Conservation (phyloP, 768 basidiomycete genomes). For the Psilocybe azurescens region DNA sequence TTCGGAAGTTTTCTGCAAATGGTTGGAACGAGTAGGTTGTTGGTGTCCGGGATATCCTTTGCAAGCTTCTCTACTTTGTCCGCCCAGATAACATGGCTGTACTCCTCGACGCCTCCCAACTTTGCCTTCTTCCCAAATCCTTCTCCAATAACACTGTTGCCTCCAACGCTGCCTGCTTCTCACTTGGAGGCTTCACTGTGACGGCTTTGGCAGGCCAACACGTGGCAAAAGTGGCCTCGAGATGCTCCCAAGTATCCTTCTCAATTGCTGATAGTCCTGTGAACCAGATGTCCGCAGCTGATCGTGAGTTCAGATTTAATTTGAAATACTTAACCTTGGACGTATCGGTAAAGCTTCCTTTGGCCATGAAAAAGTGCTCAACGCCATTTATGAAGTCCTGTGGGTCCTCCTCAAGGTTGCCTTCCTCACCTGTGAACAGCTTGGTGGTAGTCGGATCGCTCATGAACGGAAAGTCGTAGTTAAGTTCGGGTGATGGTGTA, state of each 20-base stretch:
- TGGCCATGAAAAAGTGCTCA: constrained; percentile 9
- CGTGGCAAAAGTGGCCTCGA: constrained; percentile 17
- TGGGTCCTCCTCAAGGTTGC: constrained; percentile 8
- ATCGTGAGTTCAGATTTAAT: constrained; percentile 15
- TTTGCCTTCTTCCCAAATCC: constrained; percentile 22
- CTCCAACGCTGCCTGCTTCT: constrained; percentile 16
- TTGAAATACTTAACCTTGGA: constrained; percentile 14
- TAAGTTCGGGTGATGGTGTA: too few relatives aligned
- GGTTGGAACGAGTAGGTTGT: constrained; percentile 16
- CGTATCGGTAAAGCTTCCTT: constrained; percentile 7
- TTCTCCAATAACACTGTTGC: constrained; percentile 13
- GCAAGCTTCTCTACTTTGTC: constrained; percentile 23
- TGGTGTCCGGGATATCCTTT: constrained; percentile 17
- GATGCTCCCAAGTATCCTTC: constrained; percentile 16
- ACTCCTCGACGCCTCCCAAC: constrained; percentile 22
- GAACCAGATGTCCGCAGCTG: constrained; percentile 20
- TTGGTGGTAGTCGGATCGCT: too few relatives aligned
- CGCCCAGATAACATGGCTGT: constrained; percentile 28
- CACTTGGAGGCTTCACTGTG: constrained; percentile 16
- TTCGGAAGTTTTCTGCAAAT: constrained; percentile 16
- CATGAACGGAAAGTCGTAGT: too few relatives aligned
- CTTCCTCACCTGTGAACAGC: too few relatives aligned
- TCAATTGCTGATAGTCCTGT: constrained; percentile 1
- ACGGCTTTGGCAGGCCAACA: constrained; percentile 21
- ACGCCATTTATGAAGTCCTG: constrained; percentile 27